These are phyloP conservation scores for Fraxinus baroniana DNA, from an alignment of 305 asterid genomes.

Conservation along the genomic window DNA sequence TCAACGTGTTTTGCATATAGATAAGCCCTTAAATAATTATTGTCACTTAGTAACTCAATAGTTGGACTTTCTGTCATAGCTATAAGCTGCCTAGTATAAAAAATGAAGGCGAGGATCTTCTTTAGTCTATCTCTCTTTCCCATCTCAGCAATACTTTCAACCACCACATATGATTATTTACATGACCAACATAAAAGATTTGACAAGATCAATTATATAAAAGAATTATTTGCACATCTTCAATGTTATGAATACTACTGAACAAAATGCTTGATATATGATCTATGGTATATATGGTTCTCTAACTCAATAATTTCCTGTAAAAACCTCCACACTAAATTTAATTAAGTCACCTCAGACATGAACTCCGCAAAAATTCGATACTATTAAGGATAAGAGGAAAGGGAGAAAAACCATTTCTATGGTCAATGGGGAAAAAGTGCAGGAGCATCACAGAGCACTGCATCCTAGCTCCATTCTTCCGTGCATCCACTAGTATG, in stretches of 20 bases:
- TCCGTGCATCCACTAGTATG: constrained; percentile 27
- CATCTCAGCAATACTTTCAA: not conserved
- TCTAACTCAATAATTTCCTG: constrained; percentile 37
- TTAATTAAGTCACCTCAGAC: not conserved
- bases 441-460: constrained; percentile 29
- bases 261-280: constrained; percentile 27
- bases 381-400: constrained; percentile 30
- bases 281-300: constrained; percentile 26
- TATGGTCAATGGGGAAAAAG: constrained; percentile 35
- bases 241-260: constrained; percentile 49
- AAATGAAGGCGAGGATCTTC: not conserved
- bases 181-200: not conserved
- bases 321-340: constrained; percentile 34
- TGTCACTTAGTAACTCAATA: not conserved
- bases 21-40: not conserved
- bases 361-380: not conserved
- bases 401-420: constrained; percentile 39
- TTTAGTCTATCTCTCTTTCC: not conserved
- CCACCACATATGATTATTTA: not conserved
- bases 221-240: constrained; percentile 44
- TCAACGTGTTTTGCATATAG: not conserved
- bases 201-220: constrained; percentile 30
- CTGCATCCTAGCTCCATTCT: constrained; percentile 30
- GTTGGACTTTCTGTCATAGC: not conserved
- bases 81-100: not conserved